Evolutionary conservation across 2,329 filamentous ascomycete species (phyloP), one percentile per base, ranked within the genome.

Genomic region (Fusarium scirpi): DNA sequence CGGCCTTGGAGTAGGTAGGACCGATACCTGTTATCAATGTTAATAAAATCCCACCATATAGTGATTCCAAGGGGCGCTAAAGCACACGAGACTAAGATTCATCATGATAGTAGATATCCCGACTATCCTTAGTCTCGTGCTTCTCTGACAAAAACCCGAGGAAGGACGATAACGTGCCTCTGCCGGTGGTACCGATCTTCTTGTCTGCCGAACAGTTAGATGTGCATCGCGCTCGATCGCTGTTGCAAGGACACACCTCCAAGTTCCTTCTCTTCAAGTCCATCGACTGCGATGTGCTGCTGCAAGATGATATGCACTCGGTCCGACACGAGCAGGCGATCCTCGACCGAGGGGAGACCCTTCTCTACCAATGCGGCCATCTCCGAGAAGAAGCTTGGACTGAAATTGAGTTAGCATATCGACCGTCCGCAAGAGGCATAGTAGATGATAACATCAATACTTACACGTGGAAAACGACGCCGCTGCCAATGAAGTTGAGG

Each of bases 231-330:
- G 22, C 16, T 43, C 29, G n/a, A 38, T 22, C 11, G n/a, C 16
- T 20, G 30, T 10, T 13, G 6, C 8, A 16, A 7, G 7, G n/a
- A 62, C 53, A 15, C 45, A 70, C 67, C 60, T 65, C 65, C 60
- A 5, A 69, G 64, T 58, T 67, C 64, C 40, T 55, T 47, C 44
- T 67, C 64, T 44, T 69, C 63, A 20, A 67, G 64, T 29, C 63
- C 59, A 18, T 68, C 60, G 32, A 65, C 57, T 18, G 64, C 60
- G 4, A 58, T 56, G 60, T 67, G 64, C 41, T 67, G 57, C 40
- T 69, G 58, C 20, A 69, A 53, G 22, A 56, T 30, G 13, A 67
- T 59, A 12, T 67, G 64, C 11, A 49, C 47, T n/a, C 64, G 52
- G 34, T 69, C 64, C 41, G 63, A 69, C 12, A 69, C 66, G 5